Evolutionary conservation across 2,329 filamentous ascomycete genomes (phyloP), one percentile per base, ranked within the genome.

Genomic region (Elsinoe fawcettii): DNA sequence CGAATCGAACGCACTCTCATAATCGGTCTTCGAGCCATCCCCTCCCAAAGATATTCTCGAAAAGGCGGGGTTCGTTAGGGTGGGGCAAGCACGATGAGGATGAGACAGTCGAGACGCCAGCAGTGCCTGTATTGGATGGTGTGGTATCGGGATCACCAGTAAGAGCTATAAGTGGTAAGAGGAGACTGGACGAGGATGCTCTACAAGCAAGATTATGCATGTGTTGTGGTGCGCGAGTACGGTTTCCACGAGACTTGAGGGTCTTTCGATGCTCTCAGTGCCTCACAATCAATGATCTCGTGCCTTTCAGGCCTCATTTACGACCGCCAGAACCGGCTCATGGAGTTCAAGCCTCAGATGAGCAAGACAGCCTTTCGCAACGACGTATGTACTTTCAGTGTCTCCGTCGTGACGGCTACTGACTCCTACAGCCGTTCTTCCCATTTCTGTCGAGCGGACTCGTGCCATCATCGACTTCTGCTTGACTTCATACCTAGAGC

Each of bases 251-350:
- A 60, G 81, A 85, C 55, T 73, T 90, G 60, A 80, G 80, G 34
- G 81, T 86, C 36, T 95, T 93, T 70, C 81, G 89, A 64, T 96
- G 90, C 70, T 87, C 87, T 41, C 86, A 88, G 56, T 96, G 90
- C 70, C 75, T 88, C 65, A 93, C 87, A 16, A 84, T 96, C 67
- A 95, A 95, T 67, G 90, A 95, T 67, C 71, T 95, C 55, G 64
- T 66, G 60, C 64, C 58, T 4, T 60, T 49, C 23, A 27, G 55
- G 18, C 58, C 53, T 20, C 27, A 23, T 18, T 11, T 51, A 27
- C 39, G 44, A 32, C 25, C 47, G 39, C 23, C 32, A 30, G 49
- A 53, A 20, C 34, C 20, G n/a, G 2, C 11, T 11, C 16, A 23
- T 16, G 34, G 34, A 25, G 49, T 8, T 9, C 20, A 34, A 37